Base-by-base conservation (phyloP, 208 protist genomes). In the Wallacemonas sp. region DNA sequence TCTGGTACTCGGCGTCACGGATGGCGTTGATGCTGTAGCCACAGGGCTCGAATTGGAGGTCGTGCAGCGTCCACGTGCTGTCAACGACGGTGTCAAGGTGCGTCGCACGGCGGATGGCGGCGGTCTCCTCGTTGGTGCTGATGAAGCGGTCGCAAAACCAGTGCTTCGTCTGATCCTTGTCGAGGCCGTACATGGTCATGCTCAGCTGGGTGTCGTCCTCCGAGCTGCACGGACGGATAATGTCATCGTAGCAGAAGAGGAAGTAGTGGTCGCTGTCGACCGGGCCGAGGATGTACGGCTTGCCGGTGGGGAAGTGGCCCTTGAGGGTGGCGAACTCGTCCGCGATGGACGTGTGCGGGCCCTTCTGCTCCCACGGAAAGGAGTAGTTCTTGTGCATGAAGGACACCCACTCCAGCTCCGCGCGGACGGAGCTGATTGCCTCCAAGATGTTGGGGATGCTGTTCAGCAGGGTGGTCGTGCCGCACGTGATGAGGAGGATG, bases 1-100 rank as follows among this genome's bases (percentile, higher is more conserved):
- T 98, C 65, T 89, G 94, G 77, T 98, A 98, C 67, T 91, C 79
- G 41, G 64, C 70, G 18, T 70, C 92, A 16, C 81, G 71, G 28
- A 98, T 86, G 20, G 91, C 93, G 76, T 98, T 98, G 48, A 98
- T 86, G 69, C 91, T 97, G 65, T 98, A 98, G 42, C 96, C 96
- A 72, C 96, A 98, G 12, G 96, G 96, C 54, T 95, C 89, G 74
- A 98, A 98, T 61, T 95, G 79, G 32, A 96, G 77, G 57, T 93
- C 89, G 65, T 98, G 91, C 65, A 98, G 62, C 18, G 57, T 68
- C 90, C 90, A 95, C 3, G 72, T 74, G 50, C 79, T 83, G 42
- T 94, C 90, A 22, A 93, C 68, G 3, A 98, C 79, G 3, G 57
- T 44, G 50, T 86, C 74, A 8, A 97, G 79, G 32, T 82, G 70